Percentiles rank a stretch among this genome's conserved stretches.
phyloP scores from a whole-genome alignment of 2,329 filamentous ascomycete species.

The Colletotrichum camelliae region DNA sequence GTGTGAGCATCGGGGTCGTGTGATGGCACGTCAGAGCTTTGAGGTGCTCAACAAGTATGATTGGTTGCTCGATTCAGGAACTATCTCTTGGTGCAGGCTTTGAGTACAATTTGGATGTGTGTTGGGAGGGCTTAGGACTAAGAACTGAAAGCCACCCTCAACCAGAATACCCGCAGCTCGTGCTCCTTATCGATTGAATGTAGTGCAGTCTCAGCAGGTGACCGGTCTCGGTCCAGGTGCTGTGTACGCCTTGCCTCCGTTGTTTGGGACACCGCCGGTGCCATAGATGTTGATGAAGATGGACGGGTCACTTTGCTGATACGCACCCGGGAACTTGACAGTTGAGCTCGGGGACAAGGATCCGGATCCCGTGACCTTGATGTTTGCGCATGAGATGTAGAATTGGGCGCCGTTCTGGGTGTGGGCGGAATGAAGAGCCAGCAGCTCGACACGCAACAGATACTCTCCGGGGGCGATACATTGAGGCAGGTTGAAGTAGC shows the following conservation, averaged over 20 bases:
- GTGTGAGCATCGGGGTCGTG: neutral
- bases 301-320: slow-evolving; percentile 46
- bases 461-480: slow-evolving; percentile 60
- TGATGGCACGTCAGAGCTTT: neutral
- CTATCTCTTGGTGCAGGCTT: accelerated
- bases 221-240: slow-evolving; percentile 41
- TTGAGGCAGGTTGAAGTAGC: slow-evolving; percentile 53
- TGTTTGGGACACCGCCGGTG: slow-evolving; percentile 43
- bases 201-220: slow-evolving; percentile 22
- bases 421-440: slow-evolving; percentile 57
- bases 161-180: neutral
- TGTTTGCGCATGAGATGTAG: slow-evolving; percentile 61
- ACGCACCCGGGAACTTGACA: slow-evolving; percentile 51
- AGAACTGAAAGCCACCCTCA: neutral
- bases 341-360: slow-evolving; percentile 38
- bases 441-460: slow-evolving; percentile 58
- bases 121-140: accelerated
- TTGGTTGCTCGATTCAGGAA: neutral
- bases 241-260: slow-evolving; percentile 43
- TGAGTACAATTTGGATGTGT: neutral
- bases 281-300: slow-evolving; percentile 56
- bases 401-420: slow-evolving; percentile 52
- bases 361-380: slow-evolving; percentile 54
- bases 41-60: neutral
- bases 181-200: accelerated